Conservation (phyloP, 352 stramenopile species). For the Phytophthora pini region DNA sequence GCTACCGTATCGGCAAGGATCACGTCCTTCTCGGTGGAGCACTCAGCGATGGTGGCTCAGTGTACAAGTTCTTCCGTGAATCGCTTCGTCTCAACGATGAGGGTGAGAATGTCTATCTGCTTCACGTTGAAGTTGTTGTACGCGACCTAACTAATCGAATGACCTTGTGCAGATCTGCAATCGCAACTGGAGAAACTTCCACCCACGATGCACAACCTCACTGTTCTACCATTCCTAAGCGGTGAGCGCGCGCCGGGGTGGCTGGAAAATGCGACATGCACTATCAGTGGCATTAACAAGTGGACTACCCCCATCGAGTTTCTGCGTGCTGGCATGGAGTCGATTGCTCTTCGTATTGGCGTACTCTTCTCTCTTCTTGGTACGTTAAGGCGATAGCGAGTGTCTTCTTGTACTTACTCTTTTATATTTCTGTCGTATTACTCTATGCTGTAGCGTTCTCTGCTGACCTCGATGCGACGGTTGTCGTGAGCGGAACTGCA, state of each 20-base stretch:
- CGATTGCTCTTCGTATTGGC: slow-evolving; percentile 90
- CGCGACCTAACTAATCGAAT: background rate
- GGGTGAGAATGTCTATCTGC: slow-evolving; percentile 30
- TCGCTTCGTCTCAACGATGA: slow-evolving; percentile 66
- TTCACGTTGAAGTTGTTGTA: background rate
- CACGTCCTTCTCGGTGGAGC: slow-evolving; percentile 93
- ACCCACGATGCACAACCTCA: slow-evolving; percentile 77
- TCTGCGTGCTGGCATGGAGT: slow-evolving; percentile 91
- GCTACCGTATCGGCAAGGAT: slow-evolving; percentile 91
- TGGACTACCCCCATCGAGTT: slow-evolving; percentile 91
- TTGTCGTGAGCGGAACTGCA: slow-evolving; percentile 85
- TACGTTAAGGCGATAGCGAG: slow-evolving; percentile 18
- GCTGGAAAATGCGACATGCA: slow-evolving; percentile 89
- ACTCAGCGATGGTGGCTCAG: slow-evolving; percentile 96
- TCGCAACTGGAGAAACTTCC: slow-evolving; percentile 55
- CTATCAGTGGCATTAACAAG: slow-evolving; percentile 92
- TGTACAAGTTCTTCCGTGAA: slow-evolving; percentile 92
- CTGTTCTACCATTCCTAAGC: slow-evolving; percentile 92
- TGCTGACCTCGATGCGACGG: slow-evolving; percentile 53
- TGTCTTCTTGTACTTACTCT: slow-evolving; percentile 4
- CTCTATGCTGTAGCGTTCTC: slow-evolving; percentile 34
- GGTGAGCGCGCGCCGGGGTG: slow-evolving; percentile 94
- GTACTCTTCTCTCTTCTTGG: slow-evolving; percentile 86
- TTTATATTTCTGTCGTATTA: background rate
- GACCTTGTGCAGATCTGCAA: slow-evolving; percentile 17